A percentile compares a stretch with the other conserved stretches of the same genome.
Evolutionary conservation across 176 grass and related monocot species (phyloP).

Genomic region (bread wheat (Triticum aestivum)): DNA sequence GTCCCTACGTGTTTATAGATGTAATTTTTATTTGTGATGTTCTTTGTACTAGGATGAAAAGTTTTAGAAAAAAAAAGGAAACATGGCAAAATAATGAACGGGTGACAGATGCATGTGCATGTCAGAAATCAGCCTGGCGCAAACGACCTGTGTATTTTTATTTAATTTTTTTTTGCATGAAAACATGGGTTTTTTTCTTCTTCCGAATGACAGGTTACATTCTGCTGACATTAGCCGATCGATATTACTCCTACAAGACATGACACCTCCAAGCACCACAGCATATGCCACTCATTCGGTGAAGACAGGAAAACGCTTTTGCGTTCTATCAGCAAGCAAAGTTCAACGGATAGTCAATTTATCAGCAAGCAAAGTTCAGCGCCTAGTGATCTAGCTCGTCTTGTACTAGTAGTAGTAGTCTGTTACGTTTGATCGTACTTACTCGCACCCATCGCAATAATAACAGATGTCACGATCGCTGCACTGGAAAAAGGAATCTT

Average conservation of each 20-base stretch:
- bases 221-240: too few relatives aligned
- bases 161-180: too few relatives aligned
- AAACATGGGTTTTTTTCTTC: too few relatives aligned
- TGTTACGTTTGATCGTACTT: not conserved
- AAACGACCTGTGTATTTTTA: too few relatives aligned
- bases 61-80: too few relatives aligned
- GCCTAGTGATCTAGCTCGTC: constrained; percentile 7
- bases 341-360: constrained; percentile 14
- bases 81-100: too few relatives aligned
- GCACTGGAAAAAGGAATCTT: constrained; percentile 8
- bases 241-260: not conserved
- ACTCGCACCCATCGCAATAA: not conserved
- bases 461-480: not conserved
- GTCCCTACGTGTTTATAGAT: too few relatives aligned
- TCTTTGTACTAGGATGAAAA: too few relatives aligned
- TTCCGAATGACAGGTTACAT: too few relatives aligned
- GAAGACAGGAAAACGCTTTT: not conserved
- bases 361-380: not conserved
- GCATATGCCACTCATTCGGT: not conserved
- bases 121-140: too few relatives aligned
- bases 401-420: not conserved
- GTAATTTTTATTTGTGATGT: too few relatives aligned
- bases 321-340: not conserved
- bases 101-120: too few relatives aligned
- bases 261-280: not conserved